Percentiles rank a stretch among this genome's conserved stretches.
phyloP scores from a whole-genome alignment of 2,329 filamentous ascomycete genomes.

The Alternaria ethzedia region DNA sequence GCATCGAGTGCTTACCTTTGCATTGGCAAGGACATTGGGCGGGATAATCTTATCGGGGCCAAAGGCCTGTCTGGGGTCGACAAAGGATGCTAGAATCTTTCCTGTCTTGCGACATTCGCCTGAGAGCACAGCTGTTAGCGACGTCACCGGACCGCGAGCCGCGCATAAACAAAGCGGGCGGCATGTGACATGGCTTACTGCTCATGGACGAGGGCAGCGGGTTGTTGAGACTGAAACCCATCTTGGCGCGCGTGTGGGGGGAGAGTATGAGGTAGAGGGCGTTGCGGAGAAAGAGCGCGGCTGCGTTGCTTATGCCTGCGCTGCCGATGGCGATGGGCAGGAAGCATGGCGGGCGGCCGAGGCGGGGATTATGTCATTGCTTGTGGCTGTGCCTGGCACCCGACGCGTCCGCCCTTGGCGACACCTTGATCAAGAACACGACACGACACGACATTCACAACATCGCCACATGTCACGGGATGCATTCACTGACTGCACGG shows the following conservation, averaged over 20 bases:
- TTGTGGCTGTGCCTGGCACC: background rate
- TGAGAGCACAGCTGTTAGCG: constrained; percentile 54
- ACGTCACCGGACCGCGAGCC: constrained; percentile 30
- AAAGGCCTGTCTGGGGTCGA: constrained; percentile 91
- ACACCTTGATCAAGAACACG: background rate
- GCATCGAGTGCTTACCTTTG: constrained; percentile 69
- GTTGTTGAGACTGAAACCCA: constrained; percentile 60
- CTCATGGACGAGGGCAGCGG: constrained; percentile 60
- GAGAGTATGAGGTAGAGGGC: background rate
- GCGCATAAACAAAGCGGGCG: background rate
- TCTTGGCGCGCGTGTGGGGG: constrained; percentile 25
- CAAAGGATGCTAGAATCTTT: constrained; percentile 92
- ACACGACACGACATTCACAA: background rate
- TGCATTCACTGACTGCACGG: too few relatives aligned
- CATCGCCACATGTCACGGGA: background rate
- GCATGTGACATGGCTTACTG: constrained; percentile 54
- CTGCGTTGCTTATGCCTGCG: constrained; percentile 5
- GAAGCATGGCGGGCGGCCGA: constrained; percentile 2
- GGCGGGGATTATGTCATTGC: constrained; percentile 3
- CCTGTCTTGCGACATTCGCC: constrained; percentile 97
- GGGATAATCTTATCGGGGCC: constrained; percentile 98
- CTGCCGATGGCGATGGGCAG: background rate
- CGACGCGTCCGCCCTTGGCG: constrained; percentile 3
- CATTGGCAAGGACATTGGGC: constrained; percentile 83
- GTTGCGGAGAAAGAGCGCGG: constrained; percentile 1